phyloP scores from a whole-genome alignment of 2,329 filamentous ascomycete genomes.

The Sordariomycetes sp. region DNA sequence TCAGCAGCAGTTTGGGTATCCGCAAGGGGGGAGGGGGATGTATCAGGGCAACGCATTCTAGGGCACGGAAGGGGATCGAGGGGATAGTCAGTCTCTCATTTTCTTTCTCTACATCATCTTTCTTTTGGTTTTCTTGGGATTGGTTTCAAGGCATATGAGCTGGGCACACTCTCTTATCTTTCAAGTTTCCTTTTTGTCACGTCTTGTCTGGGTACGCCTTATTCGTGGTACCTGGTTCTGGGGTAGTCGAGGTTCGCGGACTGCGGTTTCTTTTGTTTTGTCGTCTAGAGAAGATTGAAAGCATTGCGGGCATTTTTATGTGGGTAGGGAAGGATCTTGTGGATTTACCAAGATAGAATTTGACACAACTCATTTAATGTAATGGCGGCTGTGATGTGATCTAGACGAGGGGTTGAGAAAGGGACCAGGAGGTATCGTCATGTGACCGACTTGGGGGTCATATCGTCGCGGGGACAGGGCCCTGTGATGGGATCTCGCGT shows the following conservation, averaged over 20 bases:
- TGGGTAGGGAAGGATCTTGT: too few relatives aligned
- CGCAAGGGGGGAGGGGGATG: not conserved
- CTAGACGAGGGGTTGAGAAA: too few relatives aligned
- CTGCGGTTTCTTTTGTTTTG: too few relatives aligned
- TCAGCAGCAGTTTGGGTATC: not conserved
- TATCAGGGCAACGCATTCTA: constrained; percentile 6
- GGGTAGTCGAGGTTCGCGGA: too few relatives aligned
- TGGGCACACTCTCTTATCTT: not conserved
- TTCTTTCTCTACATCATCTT: not conserved
- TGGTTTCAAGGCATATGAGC: not conserved
- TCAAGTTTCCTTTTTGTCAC: not conserved
- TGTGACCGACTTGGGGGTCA: not conserved
- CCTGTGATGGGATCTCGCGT: not conserved
- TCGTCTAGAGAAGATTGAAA: too few relatives aligned
- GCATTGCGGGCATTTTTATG: too few relatives aligned
- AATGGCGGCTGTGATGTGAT: too few relatives aligned
- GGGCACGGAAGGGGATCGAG: not conserved
- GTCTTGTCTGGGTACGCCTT: not conserved
- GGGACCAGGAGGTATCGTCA: not conserved
- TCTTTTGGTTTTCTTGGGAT: constrained; percentile 1
- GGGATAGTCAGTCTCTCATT: not conserved
- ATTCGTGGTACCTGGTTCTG: too few relatives aligned
- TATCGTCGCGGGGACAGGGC: not conserved
- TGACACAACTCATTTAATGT: not conserved
- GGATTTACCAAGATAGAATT: too few relatives aligned